Percentiles rank a stretch among this genome's conserved stretches.
Conservation (phyloP, 805 yeast species). For the Candida coquimbonensis region DNA sequence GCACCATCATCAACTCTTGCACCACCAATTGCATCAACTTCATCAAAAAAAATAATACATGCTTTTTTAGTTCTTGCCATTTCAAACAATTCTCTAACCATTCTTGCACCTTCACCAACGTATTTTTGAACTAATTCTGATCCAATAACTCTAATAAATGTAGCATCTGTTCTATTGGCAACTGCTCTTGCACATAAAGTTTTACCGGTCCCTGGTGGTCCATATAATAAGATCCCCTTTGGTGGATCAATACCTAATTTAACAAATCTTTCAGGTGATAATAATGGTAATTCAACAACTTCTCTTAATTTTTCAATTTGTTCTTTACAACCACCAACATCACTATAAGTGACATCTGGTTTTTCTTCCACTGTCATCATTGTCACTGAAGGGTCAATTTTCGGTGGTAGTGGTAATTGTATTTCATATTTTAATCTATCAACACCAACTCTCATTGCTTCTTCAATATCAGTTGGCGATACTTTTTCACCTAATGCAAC, state of each 20-base stretch:
- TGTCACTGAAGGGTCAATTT: conserved; percentile 95
- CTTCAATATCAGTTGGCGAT: conserved; percentile 97
- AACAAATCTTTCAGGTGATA: conserved; percentile 95
- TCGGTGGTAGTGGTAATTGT: conserved; percentile 94
- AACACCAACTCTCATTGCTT: conserved; percentile 99
- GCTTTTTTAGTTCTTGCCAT: conserved; percentile 99
- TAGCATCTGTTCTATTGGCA: conserved; percentile 98
- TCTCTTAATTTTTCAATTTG: conserved; percentile 95
- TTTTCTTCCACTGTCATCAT: conserved; percentile 99
- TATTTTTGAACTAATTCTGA: conserved; percentile 97
- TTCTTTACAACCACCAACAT: conserved; percentile 97
- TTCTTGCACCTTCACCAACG: conserved; percentile 99
- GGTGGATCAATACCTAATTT: conserved; percentile 98
- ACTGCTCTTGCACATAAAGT: conserved; percentile 98
- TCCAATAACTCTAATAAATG: conserved; percentile 96
- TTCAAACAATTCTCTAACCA: conserved; percentile 97
- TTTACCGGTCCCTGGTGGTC: conserved; percentile 99
- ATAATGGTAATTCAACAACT: conserved; percentile 88
- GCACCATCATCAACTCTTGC: conserved; percentile 99
- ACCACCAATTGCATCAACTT: conserved; percentile 98
- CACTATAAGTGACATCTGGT: conserved; percentile 97
- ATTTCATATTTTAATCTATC: conserved; percentile 96
- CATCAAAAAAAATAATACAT: conserved; percentile 96
- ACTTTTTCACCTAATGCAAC: conserved; percentile 96
- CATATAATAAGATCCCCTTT: conserved; percentile 91